Conservation (phyloP, 495 filamentous ascomycete genomes). For the Neurospora sp. region DNA sequence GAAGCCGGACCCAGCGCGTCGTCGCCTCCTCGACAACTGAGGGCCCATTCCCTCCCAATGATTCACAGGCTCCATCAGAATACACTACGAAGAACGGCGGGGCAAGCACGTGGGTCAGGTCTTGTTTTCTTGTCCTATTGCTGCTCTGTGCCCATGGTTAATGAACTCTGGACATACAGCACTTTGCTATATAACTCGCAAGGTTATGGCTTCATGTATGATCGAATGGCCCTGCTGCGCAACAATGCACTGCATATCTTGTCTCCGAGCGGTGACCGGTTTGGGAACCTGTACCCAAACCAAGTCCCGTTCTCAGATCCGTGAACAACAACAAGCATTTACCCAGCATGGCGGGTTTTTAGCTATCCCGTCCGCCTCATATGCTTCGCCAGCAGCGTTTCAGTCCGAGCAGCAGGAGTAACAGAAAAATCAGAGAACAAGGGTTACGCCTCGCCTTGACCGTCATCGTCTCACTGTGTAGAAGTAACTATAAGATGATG, state of each 20-base stretch:
- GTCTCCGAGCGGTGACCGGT: background rate
- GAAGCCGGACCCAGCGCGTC: background rate
- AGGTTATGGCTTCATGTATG: background rate
- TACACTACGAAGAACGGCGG: background rate
- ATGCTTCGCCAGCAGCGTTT: background rate
- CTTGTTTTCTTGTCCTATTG: background rate
- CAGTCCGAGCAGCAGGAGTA: background rate
- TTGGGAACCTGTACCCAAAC: background rate
- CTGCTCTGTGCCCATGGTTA: background rate
- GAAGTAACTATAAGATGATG: background rate
- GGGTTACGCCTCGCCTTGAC: background rate
- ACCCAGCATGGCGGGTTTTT: background rate
- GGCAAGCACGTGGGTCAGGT: background rate
- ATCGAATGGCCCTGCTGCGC: background rate
- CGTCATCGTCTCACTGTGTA: background rate
- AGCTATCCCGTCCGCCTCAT: background rate
- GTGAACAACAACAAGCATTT: background rate
- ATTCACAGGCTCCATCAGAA: background rate
- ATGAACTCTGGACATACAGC: background rate
- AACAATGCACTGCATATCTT: background rate
- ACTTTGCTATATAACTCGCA: background rate
- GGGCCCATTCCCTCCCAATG: background rate
- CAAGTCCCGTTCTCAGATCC: background rate
- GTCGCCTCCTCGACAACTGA: background rate
- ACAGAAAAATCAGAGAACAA: background rate